Base-by-base conservation (phyloP, 345 rosid species). In the Rhodamnia argentea region DNA sequence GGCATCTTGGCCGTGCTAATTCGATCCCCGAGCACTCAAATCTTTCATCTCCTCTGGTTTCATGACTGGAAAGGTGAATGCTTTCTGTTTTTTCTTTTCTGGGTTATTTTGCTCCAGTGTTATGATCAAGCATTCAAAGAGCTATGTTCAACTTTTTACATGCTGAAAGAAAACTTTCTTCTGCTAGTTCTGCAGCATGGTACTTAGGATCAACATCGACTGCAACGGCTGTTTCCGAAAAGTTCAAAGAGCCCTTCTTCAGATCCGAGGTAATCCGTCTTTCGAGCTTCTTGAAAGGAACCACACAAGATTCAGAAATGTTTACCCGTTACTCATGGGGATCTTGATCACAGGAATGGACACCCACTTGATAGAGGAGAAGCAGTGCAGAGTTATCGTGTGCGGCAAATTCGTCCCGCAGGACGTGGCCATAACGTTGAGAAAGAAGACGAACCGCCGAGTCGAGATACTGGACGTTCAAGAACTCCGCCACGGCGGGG, bases 201-300 rank as follows among this genome's bases (percentile, higher is more conserved):
- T 92, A 54, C 85, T 92, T 91, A 91, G 92, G 90, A 90, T 91
- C 86, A 87, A 90, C 86, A 91, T 92, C 10, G 94, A 92, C 87
- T 89, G 94, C 90, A 87, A 91, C 60, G 93, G 92, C 3, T 91
- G 94, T 84, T 89, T 55, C 86, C 89, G 90, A 50, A 92, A 91
- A 90, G 94, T 92, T 29, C 86, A 87, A 60, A 89, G 89, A 88
- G 94, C 90, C 18, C 90, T 91, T 70, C 88, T 88, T 44, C 83
- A 89, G 4, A 91, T 91, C 83, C 88, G 87, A 84, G 94, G 92
- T 92, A 53, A 83, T 12, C 6, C 53, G 5, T 29, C 29, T 70
- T 8, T 62, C 47, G 47, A 70, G 4, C 81, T 70, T 70, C 81
- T 70, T 20, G 47, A 20, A 47, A 70, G 81, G 47, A 70, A 42